Evolutionary conservation across 2,329 filamentous ascomycete genomes (phyloP).

Genomic region (Phyllosticta ampelicida): DNA sequence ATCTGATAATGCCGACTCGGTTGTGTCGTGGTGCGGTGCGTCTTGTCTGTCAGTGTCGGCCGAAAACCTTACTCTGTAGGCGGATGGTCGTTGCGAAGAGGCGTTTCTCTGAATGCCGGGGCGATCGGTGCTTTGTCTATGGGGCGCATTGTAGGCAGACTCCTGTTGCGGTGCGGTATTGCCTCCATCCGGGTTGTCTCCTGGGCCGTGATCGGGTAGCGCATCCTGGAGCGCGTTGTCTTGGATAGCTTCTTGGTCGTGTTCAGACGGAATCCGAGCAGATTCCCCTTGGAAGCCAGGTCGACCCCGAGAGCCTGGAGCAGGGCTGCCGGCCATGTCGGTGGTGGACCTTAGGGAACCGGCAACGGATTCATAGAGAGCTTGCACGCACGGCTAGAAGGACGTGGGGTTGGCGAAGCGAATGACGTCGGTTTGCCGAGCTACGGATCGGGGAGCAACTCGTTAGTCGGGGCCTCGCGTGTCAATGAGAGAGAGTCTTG

Average conservation of each 20-base stretch:
- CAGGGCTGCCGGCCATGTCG: background rate
- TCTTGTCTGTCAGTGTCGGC: conserved; percentile 20
- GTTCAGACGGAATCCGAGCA: conserved; percentile 13
- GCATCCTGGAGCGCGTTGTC: conserved; percentile 22
- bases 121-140: conserved; percentile 13
- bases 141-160: conserved; percentile 13
- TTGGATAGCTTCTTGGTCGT: conserved; percentile 12
- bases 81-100: conserved; percentile 17
- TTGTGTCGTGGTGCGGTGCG: background rate
- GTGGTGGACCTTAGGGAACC: background rate
- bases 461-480: background rate
- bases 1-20: background rate
- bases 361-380: background rate
- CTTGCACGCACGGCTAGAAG: background rate
- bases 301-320: background rate
- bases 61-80: conserved; percentile 27
- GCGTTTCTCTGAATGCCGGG: conserved; percentile 12
- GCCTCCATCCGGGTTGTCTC: background rate
- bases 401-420: background rate
- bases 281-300: background rate
- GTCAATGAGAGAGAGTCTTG: background rate
- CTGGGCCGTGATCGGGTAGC: conserved; percentile 16
- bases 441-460: background rate
- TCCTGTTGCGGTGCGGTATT: background rate
- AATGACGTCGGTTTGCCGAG: background rate